These are phyloP conservation scores for Diaporthe ilicicola DNA, from an alignment of 2,329 filamentous ascomycete species.

Conservation along the genomic window DNA sequence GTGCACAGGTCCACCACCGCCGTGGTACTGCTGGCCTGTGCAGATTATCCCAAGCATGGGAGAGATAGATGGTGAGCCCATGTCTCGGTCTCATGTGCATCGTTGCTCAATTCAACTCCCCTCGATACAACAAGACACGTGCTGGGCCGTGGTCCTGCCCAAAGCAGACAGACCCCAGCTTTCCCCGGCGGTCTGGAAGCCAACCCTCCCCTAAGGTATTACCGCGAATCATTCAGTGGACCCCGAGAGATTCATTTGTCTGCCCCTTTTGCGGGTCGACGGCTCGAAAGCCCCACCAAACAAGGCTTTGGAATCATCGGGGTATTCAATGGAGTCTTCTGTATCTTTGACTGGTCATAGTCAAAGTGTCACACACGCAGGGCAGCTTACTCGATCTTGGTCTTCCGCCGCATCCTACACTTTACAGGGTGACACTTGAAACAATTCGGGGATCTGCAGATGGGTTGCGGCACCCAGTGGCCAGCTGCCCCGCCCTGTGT, in stretches of 20 bases:
- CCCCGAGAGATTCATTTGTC: not conserved
- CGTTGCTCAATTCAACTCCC: not conserved
- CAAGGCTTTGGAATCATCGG: slow-evolving; percentile 19
- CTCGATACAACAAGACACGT: not conserved
- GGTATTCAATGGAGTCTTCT: slow-evolving; percentile 5
- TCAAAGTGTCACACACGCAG: not conserved
- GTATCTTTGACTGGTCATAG: not conserved
- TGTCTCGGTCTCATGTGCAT: slow-evolving; percentile 17
- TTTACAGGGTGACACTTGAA: slow-evolving; percentile 21
- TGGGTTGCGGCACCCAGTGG: slow-evolving; percentile 19
- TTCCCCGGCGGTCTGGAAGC: slow-evolving; percentile 27
- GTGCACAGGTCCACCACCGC: not conserved
- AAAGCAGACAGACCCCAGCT: slow-evolving; percentile 15
- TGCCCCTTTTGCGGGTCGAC: slow-evolving; percentile 22
- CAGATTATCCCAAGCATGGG: not conserved
- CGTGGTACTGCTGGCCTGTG: not conserved
- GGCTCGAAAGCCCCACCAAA: slow-evolving; percentile 12
- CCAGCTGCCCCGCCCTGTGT: not conserved
- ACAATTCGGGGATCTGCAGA: slow-evolving; percentile 25
- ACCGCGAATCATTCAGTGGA: slow-evolving; percentile 9
- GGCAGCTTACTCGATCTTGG: slow-evolving; percentile 17
- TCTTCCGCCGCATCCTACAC: slow-evolving; percentile 16
- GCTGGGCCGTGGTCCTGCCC: not conserved
- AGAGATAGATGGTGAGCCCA: not conserved
- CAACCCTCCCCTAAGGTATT: not conserved